Base-by-base conservation (phyloP, 345 rosid genomes). In the Isatis tinctoria region DNA sequence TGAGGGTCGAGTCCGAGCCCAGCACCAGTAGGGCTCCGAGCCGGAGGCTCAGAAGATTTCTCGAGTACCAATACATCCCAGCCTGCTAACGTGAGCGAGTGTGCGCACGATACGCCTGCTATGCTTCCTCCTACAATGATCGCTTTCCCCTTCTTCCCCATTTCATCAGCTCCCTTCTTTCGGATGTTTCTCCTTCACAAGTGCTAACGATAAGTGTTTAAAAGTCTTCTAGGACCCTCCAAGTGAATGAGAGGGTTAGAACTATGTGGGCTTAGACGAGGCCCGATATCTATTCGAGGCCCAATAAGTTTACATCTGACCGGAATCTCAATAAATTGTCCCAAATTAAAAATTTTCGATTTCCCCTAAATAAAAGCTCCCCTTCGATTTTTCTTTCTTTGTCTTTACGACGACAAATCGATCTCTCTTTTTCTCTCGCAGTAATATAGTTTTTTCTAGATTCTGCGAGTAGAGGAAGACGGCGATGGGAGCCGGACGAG, bases 401-500 rank as follows among this genome's bases (percentile, higher is more conserved):
- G 54, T 68, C 32, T 28, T 52, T 16, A 60, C 74, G 49, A 60
- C 70, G 53, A 37, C 71, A 61, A 45, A 57, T 60, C 27, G 33
- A 16, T 32, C 44, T 16, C 59, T 26, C 22, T 13, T 12, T 30
- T 22, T 3, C n/a, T 28, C 18, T 2, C 8, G 45, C 44, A 18
- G 48, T 33, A 24, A 22, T 13, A 33, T 24, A 14, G 27, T 26
- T 30, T 26, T 30, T 40, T 76, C 66, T 57, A 64, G 72, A 65
- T 72, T 72, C 33, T 77, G 60, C 69, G 80, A 58, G 53, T 1
- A 33, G 66, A 65, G 39, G 78, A 16, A 27, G 64, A 30, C 74
- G 74, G 70, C 63, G 70, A 95, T 95, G 99, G 96, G 91, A 58
- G 85, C 83, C 48, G 96, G 96, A 35, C 82, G 97, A 30, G 96